Evolutionary conservation across 1,139 yeast genomes (phyloP).

Genomic region (Geotrichum histeridarum): DNA sequence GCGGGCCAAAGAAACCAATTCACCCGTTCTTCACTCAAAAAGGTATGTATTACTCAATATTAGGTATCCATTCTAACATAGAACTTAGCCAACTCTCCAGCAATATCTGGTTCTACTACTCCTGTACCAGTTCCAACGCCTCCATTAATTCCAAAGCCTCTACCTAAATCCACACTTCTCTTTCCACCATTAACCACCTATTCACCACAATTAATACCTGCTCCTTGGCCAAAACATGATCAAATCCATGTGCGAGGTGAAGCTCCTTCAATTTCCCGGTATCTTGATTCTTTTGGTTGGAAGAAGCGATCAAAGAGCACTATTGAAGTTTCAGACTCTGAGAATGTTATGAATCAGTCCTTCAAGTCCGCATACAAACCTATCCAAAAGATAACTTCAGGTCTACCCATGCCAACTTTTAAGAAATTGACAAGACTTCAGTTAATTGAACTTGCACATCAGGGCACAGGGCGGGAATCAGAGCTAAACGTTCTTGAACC

Average conservation of each 20-base stretch:
- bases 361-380: background rate
- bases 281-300: background rate
- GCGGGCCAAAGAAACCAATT: constrained; percentile 14
- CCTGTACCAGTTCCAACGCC: background rate
- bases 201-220: background rate
- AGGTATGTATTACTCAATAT: background rate
- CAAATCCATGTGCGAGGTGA: constrained; percentile 17
- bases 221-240: constrained; percentile 14
- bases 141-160: background rate
- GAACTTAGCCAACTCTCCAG: background rate
- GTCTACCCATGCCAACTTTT: no score
- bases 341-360: background rate
- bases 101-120: background rate
- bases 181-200: constrained; percentile 3
- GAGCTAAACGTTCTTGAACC: background rate
- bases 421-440: background rate
- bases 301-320: background rate
- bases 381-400: background rate
- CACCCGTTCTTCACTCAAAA: constrained; percentile 23
- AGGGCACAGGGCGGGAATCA: background rate
- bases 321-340: background rate
- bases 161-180: background rate
- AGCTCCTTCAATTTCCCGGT: background rate
- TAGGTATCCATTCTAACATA: background rate
- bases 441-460: background rate